Base-by-base conservation (phyloP, 176 grass and related monocot species). In the Carex kokanica region DNA sequence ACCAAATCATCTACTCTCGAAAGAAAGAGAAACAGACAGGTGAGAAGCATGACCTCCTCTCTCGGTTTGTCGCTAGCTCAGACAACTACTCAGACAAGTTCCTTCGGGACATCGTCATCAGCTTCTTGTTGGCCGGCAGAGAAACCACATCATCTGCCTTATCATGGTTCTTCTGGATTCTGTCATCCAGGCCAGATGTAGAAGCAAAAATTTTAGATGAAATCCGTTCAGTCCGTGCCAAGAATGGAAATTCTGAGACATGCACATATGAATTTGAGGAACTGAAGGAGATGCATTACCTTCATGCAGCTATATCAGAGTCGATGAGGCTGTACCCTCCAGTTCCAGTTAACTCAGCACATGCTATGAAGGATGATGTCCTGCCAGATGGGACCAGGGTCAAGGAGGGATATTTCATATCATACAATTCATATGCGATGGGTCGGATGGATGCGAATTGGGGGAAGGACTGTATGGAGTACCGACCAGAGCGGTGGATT, bases 101-200 rank as follows among this genome's bases (percentile, higher is more conserved):
- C 49, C 94, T 97, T 83, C 88, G 94, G 12, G 91, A 97, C 91
- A 89, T 88, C 36, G 90, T 92, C 45, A 92, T 89, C 84, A 92
- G 84, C 79, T 94, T 94, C 77, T 61, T 97, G 3, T 86, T 97
- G 17, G 94, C 94, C 0, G 94, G 88, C 20, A 53, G 90, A 9
- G 94, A 94, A 74, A 89, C 88, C 58, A 97, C 90, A 4, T 92
- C 94, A 0, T 90, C 85, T 14, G 90, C 80, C 29, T 90, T 97
- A 83, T 84, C 83, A n/a, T 94, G 91, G 91, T 92, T 97, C 80
- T 97, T 97, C 75, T 97, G 90, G 94, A 83, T 97, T 5, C 66
- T 97, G 1, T 89, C 91, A 51, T 89, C 94, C 10, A 90, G 85
- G 2, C 86, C 91, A 0, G 90, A 90, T n/a, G 88, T 92, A 69